A percentile compares a stretch with the other conserved stretches of the same genome.
Conservation (phyloP, 257 asterid genomes). For the Salvia hispanica region DNA sequence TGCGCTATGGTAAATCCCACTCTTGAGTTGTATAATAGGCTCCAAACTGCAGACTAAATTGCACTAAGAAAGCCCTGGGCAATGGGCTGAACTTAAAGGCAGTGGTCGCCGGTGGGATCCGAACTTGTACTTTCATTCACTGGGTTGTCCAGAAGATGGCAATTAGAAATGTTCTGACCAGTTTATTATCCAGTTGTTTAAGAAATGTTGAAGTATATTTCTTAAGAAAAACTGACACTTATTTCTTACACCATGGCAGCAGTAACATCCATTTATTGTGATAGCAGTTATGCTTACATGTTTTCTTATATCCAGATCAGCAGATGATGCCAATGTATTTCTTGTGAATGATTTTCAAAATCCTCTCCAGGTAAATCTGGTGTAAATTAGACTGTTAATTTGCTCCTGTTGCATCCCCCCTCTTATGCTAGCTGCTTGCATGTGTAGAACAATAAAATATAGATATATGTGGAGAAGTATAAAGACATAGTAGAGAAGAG, state of each 20-base stretch:
- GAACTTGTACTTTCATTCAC: not conserved
- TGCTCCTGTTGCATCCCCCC: not conserved
- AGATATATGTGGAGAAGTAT: too few species aligned
- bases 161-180: not conserved
- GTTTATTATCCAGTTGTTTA: not conserved
- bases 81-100: not conserved
- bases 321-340: constrained; percentile 91
- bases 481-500: too few species aligned
- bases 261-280: constrained; percentile 1
- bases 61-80: not conserved
- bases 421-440: too few species aligned
- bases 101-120: not conserved
- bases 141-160: not conserved
- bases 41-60: not conserved
- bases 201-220: constrained; percentile 1
- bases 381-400: constrained; percentile 2
- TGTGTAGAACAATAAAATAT: too few species aligned
- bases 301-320: constrained; percentile 66
- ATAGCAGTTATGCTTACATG: constrained; percentile 16
- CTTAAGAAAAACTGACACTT: not conserved
- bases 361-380: constrained; percentile 81
- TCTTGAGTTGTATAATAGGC: not conserved
- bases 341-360: constrained; percentile 90
- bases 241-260: too few species aligned
- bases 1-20: not conserved